phyloP scores from a whole-genome alignment of 495 filamentous ascomycete species.

The Daldinia bambusicola region DNA sequence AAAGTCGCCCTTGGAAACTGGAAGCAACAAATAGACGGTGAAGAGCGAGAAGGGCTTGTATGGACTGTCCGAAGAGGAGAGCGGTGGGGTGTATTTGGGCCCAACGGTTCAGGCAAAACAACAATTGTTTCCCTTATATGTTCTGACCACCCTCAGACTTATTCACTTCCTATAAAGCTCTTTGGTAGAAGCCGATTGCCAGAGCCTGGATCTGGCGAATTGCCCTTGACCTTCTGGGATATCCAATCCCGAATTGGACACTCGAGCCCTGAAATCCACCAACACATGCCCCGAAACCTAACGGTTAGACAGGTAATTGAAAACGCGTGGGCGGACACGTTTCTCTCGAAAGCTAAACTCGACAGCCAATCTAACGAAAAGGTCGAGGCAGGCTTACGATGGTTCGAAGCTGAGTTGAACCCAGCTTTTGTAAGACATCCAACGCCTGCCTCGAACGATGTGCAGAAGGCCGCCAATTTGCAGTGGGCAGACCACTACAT shows the following conservation, averaged over 20 bases:
- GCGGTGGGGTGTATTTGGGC: conserved; percentile 90
- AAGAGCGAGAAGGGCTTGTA: conserved; percentile 68
- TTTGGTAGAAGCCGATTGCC: conserved; percentile 87
- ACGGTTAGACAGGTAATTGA: conserved; percentile 79
- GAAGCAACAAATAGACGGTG: conserved; percentile 65
- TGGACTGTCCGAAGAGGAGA: conserved; percentile 87
- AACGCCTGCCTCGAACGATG: neutral
- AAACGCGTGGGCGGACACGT: conserved; percentile 90
- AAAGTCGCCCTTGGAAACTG: conserved; percentile 82
- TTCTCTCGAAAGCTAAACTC: conserved; percentile 73
- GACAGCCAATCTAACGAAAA: conserved; percentile 61
- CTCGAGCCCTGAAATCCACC: conserved; percentile 91
- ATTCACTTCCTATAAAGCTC: conserved; percentile 84
- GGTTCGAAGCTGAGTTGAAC: conserved; percentile 80
- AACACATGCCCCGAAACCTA: conserved; percentile 85
- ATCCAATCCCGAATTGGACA: conserved; percentile 91
- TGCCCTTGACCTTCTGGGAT: conserved; percentile 88
- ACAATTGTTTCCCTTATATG: conserved; percentile 91
- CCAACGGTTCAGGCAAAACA: conserved; percentile 92
- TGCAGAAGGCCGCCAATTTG: conserved; percentile 45
- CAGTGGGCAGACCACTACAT: conserved; percentile 74
- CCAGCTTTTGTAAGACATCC: conserved; percentile 49
- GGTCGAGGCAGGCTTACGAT: conserved; percentile 73
- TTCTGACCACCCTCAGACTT: conserved; percentile 94
- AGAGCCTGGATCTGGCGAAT: conserved; percentile 67